Evolutionary conservation across 768 basidiomycete species (phyloP).

Genomic region (Mycena venus): DNA sequence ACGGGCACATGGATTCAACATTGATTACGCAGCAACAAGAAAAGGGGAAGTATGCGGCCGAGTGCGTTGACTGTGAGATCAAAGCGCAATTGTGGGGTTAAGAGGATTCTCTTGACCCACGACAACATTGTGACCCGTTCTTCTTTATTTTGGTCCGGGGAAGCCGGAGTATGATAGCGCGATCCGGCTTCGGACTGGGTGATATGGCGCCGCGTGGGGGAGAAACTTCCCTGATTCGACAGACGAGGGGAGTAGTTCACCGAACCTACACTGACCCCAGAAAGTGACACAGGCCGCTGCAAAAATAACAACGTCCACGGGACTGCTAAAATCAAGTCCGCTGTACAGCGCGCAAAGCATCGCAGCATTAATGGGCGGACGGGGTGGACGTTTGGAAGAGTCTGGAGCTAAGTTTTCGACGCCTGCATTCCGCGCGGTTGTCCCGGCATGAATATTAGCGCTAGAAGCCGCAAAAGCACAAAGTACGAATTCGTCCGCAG

Average conservation of each 20-base stretch:
- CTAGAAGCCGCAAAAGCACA: neutral
- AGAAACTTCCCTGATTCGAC: neutral
- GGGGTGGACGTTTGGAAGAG: neutral
- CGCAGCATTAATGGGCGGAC: neutral
- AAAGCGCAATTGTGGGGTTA: neutral
- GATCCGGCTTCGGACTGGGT: neutral
- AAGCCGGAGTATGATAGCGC: neutral
- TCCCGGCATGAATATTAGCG: neutral
- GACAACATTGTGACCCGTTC: neutral
- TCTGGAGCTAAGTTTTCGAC: neutral
- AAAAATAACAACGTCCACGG: neutral
- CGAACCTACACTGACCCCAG: neutral
- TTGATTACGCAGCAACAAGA: no score
- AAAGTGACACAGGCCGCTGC: neutral
- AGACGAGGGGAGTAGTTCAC: neutral
- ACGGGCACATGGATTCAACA: no score
- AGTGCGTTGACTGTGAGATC: neutral
- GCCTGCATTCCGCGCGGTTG: neutral
- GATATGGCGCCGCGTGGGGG: neutral
- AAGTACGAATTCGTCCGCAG: neutral
- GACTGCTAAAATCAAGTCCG: neutral
- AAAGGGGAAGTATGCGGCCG: neutral
- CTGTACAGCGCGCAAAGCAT: neutral
- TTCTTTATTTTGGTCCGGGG: neutral
- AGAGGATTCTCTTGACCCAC: neutral